Base-by-base conservation (phyloP, 805 yeast species). In the Starmerella floris region DNA sequence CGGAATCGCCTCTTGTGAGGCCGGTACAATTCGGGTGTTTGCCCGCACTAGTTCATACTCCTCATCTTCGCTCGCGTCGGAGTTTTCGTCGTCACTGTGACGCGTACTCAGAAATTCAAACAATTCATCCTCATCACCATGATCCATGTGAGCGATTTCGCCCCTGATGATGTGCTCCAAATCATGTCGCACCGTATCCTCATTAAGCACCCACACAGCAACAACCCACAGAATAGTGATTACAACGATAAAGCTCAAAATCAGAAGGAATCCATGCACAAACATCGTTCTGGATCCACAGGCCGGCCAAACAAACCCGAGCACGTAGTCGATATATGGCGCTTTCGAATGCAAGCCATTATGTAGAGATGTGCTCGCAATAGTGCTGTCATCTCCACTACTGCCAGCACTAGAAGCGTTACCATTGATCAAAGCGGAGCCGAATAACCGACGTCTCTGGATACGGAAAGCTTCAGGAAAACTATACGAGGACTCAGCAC, bases 121-220 rank as follows among this genome's bases (percentile, higher is more conserved):
- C 39, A 40, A 23, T 35, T 37, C 51, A 30, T 43, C 51, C 16
- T 41, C 39, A 21, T 45, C 48, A 30, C 49, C 47, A 10, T 30
- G 32, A 28, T 50, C 53, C 42, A 48, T 42, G 33, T 44, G 54
- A 2, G 49, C 42, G 10, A 33, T 40, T 33, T 51, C 49, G 36
- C 54, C 55, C 15, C 22, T 30, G 15, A 19, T 41, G 17, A 52
- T 42, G 32, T 52, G 57, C 30, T 44, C 53, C 19, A 58, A 30
- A 16, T 51, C 53, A 25, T 49, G 53, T 5, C 30, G 32, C 39
- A 51, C 23, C 4, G 43, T 35, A 23, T 41, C 39, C 26, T 49
- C 52, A 19, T 36, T 40, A 31, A 43, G 26, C 10, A 48, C 51
- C 47, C 51, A 44, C 26, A 37, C 23, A 15, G 44, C 34, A 20